Base-by-base conservation (phyloP, 208 protist species). In the Crithidia brevicula region DNA sequence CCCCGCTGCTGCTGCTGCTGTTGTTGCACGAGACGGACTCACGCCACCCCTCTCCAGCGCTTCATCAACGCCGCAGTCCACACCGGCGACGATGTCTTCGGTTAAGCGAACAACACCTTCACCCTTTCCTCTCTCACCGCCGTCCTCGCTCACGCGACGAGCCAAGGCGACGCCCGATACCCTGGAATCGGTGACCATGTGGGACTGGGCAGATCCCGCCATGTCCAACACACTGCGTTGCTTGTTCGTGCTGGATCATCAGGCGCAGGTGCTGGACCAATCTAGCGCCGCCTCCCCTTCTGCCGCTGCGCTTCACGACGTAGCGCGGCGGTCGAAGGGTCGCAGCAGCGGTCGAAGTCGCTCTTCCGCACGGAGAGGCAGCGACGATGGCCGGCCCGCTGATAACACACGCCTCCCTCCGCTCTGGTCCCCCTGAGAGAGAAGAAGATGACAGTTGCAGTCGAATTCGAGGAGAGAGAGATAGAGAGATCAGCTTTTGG, bases 151-250 rank as follows among this genome's bases (percentile, higher is more conserved):
- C 46, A 57, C 25, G 50, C 58, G 20, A 8, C 38, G 49, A 6
- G 15, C 4, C 30, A 51, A 67, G 33, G 28, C 30, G 11, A 74
- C 51, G 1, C 58, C 38, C 3, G 49, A 58, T 9, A 38, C 43
- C 3, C 53, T 68, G 1, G 45, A 57, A 18, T 13, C 57, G 0
- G 61, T 68, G 13, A 75, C 69, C 3, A 63, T 75, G 69, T 75
- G 69, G 69, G 69, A 75, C 31, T 75, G 52, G 61, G 46, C 54
- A 8, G 69, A 75, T 18, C 69, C 69, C 33, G 69, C 53, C 30
- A 64, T 68, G 52, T 68, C 61, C 5, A 68, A 56, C 20, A 52
- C 69, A 2, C 61, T 75, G 0, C 52, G 34, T 28, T 75, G 61
- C 53, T 36, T 75, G 16, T 62, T 49, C 33, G 51, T 67, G 45